Conservation (phyloP, 2,329 filamentous ascomycete species). For the Aaosphaeria pasadenensis region DNA sequence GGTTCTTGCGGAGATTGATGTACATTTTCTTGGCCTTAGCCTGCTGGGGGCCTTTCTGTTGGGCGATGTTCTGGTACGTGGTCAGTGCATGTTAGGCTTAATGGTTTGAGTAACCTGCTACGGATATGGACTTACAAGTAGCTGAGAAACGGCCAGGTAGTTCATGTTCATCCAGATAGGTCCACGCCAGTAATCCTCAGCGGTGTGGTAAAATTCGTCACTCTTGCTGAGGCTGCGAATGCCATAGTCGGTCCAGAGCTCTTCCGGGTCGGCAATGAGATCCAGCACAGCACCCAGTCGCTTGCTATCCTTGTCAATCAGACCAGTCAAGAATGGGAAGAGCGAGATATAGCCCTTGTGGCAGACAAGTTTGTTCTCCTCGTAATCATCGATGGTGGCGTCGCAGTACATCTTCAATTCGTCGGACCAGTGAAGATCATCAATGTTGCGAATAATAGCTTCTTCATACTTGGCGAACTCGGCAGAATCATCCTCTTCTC, state of each 20-base stretch:
- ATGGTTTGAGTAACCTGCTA: slow-evolving; percentile 11
- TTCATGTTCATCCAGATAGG: slow-evolving; percentile 97
- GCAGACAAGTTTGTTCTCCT: slow-evolving; percentile 85
- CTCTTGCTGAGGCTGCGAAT: slow-evolving; percentile 83
- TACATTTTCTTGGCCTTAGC: slow-evolving; percentile 70
- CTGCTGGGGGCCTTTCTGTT: slow-evolving; percentile 60
- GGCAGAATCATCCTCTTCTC: slow-evolving; percentile 69
- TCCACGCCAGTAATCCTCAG: slow-evolving; percentile 95
- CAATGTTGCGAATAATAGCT: slow-evolving; percentile 80
- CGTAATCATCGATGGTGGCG: slow-evolving; percentile 90
- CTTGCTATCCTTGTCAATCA: slow-evolving; percentile 70
- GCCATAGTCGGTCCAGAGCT: slow-evolving; percentile 89
- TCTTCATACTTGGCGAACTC: slow-evolving; percentile 69
- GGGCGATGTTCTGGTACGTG: slow-evolving; percentile 58
- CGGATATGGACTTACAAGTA: slow-evolving; percentile 52
- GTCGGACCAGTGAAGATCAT: slow-evolving; percentile 90
- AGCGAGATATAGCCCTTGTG: slow-evolving; percentile 96
- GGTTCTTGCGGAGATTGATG: slow-evolving; percentile 70
- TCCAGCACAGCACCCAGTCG: slow-evolving; percentile 73
- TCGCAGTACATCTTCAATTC: slow-evolving; percentile 84
- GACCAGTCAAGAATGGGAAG: slow-evolving; percentile 85
- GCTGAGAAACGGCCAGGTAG: slow-evolving; percentile 76
- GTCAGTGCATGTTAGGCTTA: slow-evolving; percentile 5
- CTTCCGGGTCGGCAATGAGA: slow-evolving; percentile 73
- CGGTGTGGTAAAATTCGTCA: slow-evolving; percentile 80